Evolutionary conservation across 2,329 filamentous ascomycete species (phyloP), one percentile per base, ranked within the genome.

Genomic region (Clonostachys solani): DNA sequence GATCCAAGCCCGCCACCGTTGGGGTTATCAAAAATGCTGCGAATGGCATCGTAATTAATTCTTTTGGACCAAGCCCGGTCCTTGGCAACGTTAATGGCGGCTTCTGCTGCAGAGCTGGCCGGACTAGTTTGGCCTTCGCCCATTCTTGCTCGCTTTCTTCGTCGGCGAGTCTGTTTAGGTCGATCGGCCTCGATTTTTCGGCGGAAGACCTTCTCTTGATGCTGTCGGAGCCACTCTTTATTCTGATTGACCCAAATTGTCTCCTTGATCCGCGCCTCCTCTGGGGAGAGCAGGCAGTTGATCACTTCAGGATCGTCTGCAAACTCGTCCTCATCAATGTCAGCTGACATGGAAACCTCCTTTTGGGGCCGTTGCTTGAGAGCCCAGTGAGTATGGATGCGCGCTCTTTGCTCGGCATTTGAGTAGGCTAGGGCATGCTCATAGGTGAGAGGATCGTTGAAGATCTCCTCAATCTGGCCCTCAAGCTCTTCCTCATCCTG

Each of bases 241-340:
- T 99, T 97, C 61, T 92, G 85, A 50, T 92, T 92, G 40, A 95
- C 84, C 94, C 94, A 99, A 45, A 97, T 88, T 50, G 84, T 83
- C 64, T 96, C 92, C 64, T 96, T 97, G 60, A 91, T 81, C 34
- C 80, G 80, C 3, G 85, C 81, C 67, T 97, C 92, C 4, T 82
- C 80, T 2, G 84, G 79, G 0, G 78, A 80, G 6, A 97, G 75
- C 35, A 91, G 67, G 60, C 92, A 96, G 56, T 87, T 87, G 49
- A 78, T 72, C 6, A 99, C 90, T 64, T 99, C 94, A 0, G 84
- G 86, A 52, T 99, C 94, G 56, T 95, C 84, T 36, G 85, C 88
- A 59, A 97, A 96, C 60, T 96, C 92, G 48, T 87, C 80, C 48
- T 88, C 87, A 44, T 78, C 82, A 17, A 95, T 85, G 46, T 87